Evolutionary conservation across 169 alveolate species (phyloP), one percentile per base, ranked within the genome.

Genomic region (Cytauxzoon felis): DNA sequence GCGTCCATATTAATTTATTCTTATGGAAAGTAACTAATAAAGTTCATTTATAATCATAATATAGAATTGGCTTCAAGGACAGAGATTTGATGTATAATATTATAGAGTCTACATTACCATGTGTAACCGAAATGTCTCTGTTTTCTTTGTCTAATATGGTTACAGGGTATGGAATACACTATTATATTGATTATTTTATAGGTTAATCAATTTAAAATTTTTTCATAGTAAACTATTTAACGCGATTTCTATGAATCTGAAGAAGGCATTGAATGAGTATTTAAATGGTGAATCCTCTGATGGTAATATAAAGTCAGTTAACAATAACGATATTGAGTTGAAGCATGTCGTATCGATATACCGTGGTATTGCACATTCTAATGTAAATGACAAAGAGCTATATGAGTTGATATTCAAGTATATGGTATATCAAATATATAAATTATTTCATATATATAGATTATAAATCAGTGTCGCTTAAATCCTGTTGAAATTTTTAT

Each of bases 401-500:
- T 63, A 53, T 42, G 57, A 54, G 32, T n/a, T 23, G n/a, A 24
- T 73, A 19, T 63, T 73, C 38, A 26, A 41, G 9, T 32, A 11
- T 38, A 62, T 73, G 70, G 84, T 73, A 45, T 9, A 48, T 48
- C 9, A 11, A 11, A 11, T 11, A 53, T 34, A n/a, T 23, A 23
- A 11, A 9, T 34, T 11, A 11, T 11, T 11, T 34, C 9, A 18
- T n/a, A 8, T 8, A 11, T 65, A 21, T 56, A 73, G 84, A 34
- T 13, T 0, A n/a, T 3, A 4, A 19, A 47, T 2, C 18, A 13
- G 0, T 24, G 33, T 9, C 16, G 21, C 13, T 54, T 63, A 0
- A 62, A 64, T 30, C 67, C 72, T 6, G 5, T 49, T 6, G 84
- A 73, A 32, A 66, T 73, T 1, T 64, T 73, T 1, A 73, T 73